These are phyloP conservation scores for Candida nonsorbophila DNA, from an alignment of 805 yeast genomes.

Conservation along the genomic window DNA sequence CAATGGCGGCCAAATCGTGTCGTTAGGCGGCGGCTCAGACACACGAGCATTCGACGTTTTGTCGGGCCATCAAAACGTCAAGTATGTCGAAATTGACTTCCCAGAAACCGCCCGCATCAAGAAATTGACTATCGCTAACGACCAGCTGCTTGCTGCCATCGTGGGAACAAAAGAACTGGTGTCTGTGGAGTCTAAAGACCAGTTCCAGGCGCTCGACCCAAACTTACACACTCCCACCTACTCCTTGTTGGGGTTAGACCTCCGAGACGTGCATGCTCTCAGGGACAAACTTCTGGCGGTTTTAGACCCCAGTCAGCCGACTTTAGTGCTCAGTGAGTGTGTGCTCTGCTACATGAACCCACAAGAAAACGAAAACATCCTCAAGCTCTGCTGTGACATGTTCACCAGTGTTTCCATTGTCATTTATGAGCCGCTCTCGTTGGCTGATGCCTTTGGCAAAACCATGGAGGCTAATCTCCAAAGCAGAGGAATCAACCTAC, in stretches of 20 bases:
- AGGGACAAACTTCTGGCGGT: slow-evolving; percentile 3
- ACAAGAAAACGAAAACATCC: slow-evolving; percentile 38
- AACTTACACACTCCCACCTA: slow-evolving; percentile 38
- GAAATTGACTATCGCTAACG: slow-evolving; percentile 38
- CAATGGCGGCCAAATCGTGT: slow-evolving; percentile 46
- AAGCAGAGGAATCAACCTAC: slow-evolving; percentile 56
- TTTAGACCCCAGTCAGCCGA: slow-evolving; percentile 39
- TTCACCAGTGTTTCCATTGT: slow-evolving; percentile 28
- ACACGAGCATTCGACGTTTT: slow-evolving; percentile 57
- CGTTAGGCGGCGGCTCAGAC: slow-evolving; percentile 81
- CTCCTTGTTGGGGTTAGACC: slow-evolving; percentile 51
- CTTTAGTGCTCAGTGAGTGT: slow-evolving; percentile 68
- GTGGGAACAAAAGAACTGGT: slow-evolving; percentile 11
- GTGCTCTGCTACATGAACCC: slow-evolving; percentile 67
- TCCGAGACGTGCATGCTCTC: slow-evolving; percentile 32
- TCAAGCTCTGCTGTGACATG: slow-evolving; percentile 35
- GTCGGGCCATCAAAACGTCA: slow-evolving; percentile 20
- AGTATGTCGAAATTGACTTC: slow-evolving; percentile 63
- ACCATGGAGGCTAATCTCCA: slow-evolving; percentile 63
- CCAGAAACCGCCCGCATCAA: slow-evolving; percentile 49
- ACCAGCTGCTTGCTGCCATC: slow-evolving; percentile 18
- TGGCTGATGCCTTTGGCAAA: slow-evolving; percentile 57
- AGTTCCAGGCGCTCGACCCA: slow-evolving; percentile 17
- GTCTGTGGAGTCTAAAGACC: slow-evolving; percentile 9
- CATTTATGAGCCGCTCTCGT: slow-evolving; percentile 69